A percentile compares a stretch with the other conserved stretches of the same genome.
These are phyloP conservation scores for Hydnomerulius pinastri DNA, from an alignment of 768 basidiomycete species.

Conservation along the genomic window DNA sequence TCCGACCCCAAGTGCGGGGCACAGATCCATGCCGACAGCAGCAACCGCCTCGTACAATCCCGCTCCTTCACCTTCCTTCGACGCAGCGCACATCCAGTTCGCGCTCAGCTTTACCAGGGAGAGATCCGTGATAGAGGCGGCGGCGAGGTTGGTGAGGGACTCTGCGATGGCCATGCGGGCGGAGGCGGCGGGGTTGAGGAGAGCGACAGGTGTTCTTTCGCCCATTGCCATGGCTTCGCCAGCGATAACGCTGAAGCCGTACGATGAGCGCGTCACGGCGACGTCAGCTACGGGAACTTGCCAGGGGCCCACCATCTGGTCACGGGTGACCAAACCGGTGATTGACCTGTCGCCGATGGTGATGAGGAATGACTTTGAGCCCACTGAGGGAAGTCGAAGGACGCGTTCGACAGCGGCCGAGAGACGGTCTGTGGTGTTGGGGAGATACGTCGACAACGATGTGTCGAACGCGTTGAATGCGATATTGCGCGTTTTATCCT, in stretches of 20 bases:
- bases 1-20: conserved; percentile 88
- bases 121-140: conserved; percentile 72
- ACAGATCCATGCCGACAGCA: conserved; percentile 91
- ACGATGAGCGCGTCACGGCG: conserved; percentile 92
- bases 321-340: conserved; percentile 91
- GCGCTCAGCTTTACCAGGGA: conserved; percentile 90
- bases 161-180: conserved; percentile 97
- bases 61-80: conserved; percentile 84
- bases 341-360: conserved; percentile 96
- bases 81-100: conserved; percentile 99
- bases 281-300: conserved; percentile 98
- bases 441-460: conserved; percentile 66
- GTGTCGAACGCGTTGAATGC: conserved; percentile 65
- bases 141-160: conserved; percentile 87
- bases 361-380: conserved; percentile 95
- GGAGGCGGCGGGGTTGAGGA: conserved; percentile 85
- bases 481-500: conserved; percentile 51
- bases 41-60: conserved; percentile 87
- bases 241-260: conserved; percentile 80
- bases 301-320: conserved; percentile 99
- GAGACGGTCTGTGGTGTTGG: conserved; percentile 50
- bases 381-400: conserved; percentile 88
- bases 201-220: conserved; percentile 90
- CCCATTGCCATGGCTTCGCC: conserved; percentile 99
- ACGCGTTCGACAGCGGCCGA: conserved; percentile 74